A percentile compares a stretch with the other conserved stretches of the same genome.
Conservation (phyloP, 1,284 basidiomycete species). For the Cutaneotrichosporon mucoides region DNA sequence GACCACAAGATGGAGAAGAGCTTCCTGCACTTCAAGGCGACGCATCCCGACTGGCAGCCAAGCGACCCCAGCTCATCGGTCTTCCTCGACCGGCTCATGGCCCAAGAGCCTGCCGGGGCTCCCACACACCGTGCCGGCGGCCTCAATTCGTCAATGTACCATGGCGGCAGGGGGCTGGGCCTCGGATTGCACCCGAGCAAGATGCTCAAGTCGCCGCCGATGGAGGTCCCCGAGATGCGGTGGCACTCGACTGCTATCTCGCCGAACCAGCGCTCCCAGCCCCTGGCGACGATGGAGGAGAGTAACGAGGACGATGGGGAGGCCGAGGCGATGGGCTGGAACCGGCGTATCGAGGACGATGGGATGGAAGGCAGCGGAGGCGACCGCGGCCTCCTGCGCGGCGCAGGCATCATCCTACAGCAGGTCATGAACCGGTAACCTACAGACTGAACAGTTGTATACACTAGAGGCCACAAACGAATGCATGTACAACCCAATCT, state of each 20-base stretch:
- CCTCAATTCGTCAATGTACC: slow-evolving; percentile 12
- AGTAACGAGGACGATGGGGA: slow-evolving; percentile 21
- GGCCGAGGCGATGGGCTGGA: slow-evolving; percentile 21
- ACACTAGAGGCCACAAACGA: background rate
- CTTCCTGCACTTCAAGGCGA: slow-evolving; percentile 91
- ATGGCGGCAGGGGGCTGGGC: slow-evolving; percentile 12
- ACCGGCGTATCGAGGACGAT: slow-evolving; percentile 18
- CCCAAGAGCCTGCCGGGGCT: slow-evolving; percentile 35
- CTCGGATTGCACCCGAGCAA: slow-evolving; percentile 1
- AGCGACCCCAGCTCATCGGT: slow-evolving; percentile 77
- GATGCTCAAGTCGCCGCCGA: background rate
- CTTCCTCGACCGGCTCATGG: slow-evolving; percentile 76
- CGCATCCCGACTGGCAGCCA: slow-evolving; percentile 92
- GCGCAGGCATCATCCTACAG: slow-evolving; percentile 43
- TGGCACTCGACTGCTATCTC: background rate
- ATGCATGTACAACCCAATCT: slow-evolving; percentile 25
- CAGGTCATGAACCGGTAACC: slow-evolving; percentile 40
- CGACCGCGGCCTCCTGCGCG: slow-evolving; percentile 31
- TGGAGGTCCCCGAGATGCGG: background rate
- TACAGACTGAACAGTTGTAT: background rate
- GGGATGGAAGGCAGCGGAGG: slow-evolving; percentile 20
- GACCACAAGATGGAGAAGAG: slow-evolving; percentile 98
- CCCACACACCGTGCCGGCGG: background rate
- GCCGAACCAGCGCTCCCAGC: background rate
- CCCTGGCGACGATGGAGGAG: slow-evolving; percentile 20